phyloP scores from a whole-genome alignment of 2,329 filamentous ascomycete genomes.

The Ceratocystis variospora region DNA sequence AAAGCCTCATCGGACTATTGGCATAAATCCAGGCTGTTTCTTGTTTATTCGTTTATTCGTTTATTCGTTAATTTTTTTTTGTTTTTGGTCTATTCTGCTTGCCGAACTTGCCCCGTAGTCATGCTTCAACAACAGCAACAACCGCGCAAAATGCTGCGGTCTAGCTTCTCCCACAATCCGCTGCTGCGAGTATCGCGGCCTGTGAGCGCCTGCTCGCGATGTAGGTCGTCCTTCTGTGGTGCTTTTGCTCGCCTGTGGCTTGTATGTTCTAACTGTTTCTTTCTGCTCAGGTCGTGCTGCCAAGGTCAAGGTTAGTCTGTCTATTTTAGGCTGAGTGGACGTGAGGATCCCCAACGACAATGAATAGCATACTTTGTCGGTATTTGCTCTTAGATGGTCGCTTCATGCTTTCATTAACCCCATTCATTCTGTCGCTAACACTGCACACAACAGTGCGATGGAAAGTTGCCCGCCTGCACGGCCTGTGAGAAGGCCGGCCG shows the following conservation, averaged over 20 bases:
- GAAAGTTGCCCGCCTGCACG: constrained; percentile 86
- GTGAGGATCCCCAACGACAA: neutral
- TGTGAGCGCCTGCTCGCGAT: constrained; percentile 67
- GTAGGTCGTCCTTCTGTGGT: constrained; percentile 28
- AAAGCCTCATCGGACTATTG: neutral
- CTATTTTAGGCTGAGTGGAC: neutral
- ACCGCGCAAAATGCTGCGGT: constrained; percentile 27
- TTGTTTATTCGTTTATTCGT: neutral
- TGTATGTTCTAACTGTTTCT: neutral
- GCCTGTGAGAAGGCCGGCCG: constrained; percentile 87
- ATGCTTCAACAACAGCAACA: constrained; percentile 13
- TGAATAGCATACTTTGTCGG: neutral
- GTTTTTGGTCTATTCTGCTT: neutral
- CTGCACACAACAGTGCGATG: constrained; percentile 54
- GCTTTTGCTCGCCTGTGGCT: neutral
- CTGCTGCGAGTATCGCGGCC: constrained; percentile 62
- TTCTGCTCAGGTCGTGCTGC: constrained; percentile 53
- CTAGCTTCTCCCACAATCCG: constrained; percentile 41
- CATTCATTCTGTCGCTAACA: neutral
- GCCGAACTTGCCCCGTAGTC: constrained; percentile 25
- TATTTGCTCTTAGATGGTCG: constrained; percentile 4
- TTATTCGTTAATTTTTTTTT: constrained; percentile 1
- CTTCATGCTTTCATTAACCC: neutral
- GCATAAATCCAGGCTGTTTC: neutral
- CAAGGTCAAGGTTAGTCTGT: constrained; percentile 67